Evolutionary conservation across 1,139 yeast species (phyloP), one percentile per base, ranked within the genome.

Genomic region (Kodamaea anthophila): DNA sequence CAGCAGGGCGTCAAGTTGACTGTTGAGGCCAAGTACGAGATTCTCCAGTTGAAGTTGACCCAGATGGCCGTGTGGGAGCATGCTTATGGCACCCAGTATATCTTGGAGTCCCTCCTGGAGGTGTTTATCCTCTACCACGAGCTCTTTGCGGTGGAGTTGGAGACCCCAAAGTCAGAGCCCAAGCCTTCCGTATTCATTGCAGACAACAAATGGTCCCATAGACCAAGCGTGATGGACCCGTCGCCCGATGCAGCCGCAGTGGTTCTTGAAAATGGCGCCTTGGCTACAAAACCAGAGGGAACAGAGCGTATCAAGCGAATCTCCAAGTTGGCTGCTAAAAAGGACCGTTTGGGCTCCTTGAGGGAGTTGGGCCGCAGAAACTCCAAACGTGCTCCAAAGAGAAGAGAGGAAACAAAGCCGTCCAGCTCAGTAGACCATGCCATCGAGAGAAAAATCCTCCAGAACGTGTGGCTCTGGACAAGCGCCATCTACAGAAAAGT

Each of bases 381-480:
- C 15, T 30, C 23, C n/a, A 10, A 19, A 13, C 20, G 23, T 9
- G 10, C 27, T 2, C 10, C 28, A 12, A 12, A 25, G 14, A 22
- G 18, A 7, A 10, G 15, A 5, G 11, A 7, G 7, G 14, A n/a
- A 6, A 7, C 18, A 9, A 7, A 12, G 9, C 10, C 24, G 11
- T 7, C 21, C 4, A 13, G 24, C 22, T 13, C 16, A 16, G 13
- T 23, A 11, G 32, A 31, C 26, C 33, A 33, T 14, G 21, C 25
- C 5, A 24, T 31, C 9, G 43, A 39, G 21, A 34, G 39, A 21
- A 56, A 53, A 36, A 51, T 77, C 8, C 51, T 79, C 30, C 85
- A 79, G 43, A 66, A 65, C 19, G 48, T 84, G 9, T 87, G 96
- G 96, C 53, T 86, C 31, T 75, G 86, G 74, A 68, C 85, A 0